These are phyloP conservation scores for Phanerodontia chrysosporium DNA, from an alignment of 768 basidiomycete species.

Conservation along the genomic window DNA sequence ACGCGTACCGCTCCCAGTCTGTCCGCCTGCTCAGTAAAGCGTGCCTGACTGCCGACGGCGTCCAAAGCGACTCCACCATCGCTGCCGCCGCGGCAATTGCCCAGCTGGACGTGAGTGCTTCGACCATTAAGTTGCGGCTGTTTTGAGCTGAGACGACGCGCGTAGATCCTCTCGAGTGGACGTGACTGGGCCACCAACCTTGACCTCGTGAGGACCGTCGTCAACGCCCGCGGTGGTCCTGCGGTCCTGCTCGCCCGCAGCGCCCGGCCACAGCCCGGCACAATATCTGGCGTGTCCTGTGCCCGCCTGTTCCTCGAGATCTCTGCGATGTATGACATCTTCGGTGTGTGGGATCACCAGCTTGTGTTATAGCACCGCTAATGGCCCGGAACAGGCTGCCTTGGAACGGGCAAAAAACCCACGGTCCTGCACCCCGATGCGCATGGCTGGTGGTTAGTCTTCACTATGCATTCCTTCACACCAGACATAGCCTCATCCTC, in stretches of 20 bases:
- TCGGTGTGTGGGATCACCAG: constrained; percentile 25
- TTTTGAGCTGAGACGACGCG: neutral
- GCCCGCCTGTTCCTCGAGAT: constrained; percentile 38
- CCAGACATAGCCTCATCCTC: constrained; percentile 3
- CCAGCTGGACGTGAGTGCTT: constrained; percentile 33
- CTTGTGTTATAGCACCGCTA: neutral
- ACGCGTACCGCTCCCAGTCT: constrained; percentile 30
- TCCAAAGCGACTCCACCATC: constrained; percentile 26
- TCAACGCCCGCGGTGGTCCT: constrained; percentile 40
- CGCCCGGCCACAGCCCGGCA: constrained; percentile 18
- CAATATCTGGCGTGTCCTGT: constrained; percentile 27
- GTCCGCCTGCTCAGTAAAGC: constrained; percentile 31
- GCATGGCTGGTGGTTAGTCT: constrained; percentile 37
- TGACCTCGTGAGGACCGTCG: constrained; percentile 33
- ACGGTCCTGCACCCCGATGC: constrained; percentile 30
- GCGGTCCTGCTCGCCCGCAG: constrained; percentile 32
- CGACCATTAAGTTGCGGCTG: neutral
- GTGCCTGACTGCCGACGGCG: constrained; percentile 27
- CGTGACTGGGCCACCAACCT: constrained; percentile 35
- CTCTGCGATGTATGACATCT: constrained; percentile 38
- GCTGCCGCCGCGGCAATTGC: constrained; percentile 27
- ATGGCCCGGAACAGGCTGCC: constrained; percentile 25
- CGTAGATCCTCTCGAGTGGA: constrained; percentile 41
- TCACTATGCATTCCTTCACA: constrained; percentile 9
- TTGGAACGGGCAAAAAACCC: constrained; percentile 32